Evolutionary conservation across 1,139 yeast species (phyloP).

Genomic region (Spathaspora sp.): DNA sequence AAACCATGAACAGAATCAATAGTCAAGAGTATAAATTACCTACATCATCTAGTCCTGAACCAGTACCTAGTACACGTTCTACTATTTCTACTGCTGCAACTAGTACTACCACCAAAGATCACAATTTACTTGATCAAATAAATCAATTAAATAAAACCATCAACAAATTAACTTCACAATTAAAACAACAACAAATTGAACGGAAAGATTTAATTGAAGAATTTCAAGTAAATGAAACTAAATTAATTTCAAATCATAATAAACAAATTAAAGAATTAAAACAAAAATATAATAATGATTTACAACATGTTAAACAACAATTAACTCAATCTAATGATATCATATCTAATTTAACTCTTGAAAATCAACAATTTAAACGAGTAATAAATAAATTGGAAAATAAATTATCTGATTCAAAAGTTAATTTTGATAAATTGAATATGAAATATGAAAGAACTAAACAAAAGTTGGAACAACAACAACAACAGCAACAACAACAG

Average conservation of each 20-base stretch:
- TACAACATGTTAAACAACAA: background rate
- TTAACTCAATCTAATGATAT: background rate
- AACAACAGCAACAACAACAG: background rate
- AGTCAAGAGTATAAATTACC: background rate
- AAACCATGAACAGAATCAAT: background rate
- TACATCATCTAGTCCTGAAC: background rate
- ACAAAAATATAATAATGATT: background rate
- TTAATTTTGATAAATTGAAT: background rate
- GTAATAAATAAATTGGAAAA: background rate
- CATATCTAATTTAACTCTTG: background rate
- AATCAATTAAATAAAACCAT: background rate
- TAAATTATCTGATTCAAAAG: background rate
- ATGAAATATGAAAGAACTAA: background rate
- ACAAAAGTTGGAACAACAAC: background rate
- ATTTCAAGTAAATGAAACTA: background rate
- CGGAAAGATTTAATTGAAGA: conserved; percentile 5
- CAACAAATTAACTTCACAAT: background rate
- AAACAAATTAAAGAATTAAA: background rate
- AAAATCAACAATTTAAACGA: background rate
- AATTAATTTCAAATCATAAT: background rate
- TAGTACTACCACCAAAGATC: background rate
- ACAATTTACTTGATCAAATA: conserved; percentile 3
- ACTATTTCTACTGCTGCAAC: background rate
- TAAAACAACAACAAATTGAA: background rate
- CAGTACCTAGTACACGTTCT: too few relatives aligned